Base-by-base conservation (phyloP, 1,139 yeast genomes). In the Chernovozyma aurita region DNA sequence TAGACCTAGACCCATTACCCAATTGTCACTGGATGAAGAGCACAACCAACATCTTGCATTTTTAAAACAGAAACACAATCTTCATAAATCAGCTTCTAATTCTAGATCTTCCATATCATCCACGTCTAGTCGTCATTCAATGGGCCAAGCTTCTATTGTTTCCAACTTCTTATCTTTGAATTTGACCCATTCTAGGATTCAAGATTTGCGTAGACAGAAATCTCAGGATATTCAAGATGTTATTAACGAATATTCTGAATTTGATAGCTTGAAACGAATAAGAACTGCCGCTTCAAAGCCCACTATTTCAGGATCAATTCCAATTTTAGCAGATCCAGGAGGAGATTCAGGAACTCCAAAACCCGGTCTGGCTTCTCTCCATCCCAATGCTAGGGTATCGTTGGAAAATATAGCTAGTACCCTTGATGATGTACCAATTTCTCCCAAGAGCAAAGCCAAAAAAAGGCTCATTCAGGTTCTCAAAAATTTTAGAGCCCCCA, bases 401-500 rank as follows among this genome's bases (percentile, higher is more conserved):
- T 11, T 17, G 15, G 30, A 15, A 7, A 6, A 14, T 6, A 16
- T 14, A 16, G 6, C 8, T 16, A 16, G 11, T 12, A 14, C 6
- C 8, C 28, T 26, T 16, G 17, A 11, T 12, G 18, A 28, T 6
- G 16, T 6, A 7, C 12, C 14, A n/a, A 14, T 21, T 8, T 18
- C 28, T 9, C 21, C 5, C 13, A 12, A n/a, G 16, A 6, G 17
- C n/a, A 24, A 22, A 25, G 21, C 24, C 12, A 31, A 31, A 5
- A 4, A 18, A 9, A 18, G 37, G 27, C 28, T 48, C 7, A 29
- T 37, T 15, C 39, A 46, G 28, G 40, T 56, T 22, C 43, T 69
- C 2, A 73, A 72, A 49, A 87, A 86, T 57, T 73, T 88, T 43
- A 50, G 70, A 30, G 71, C 94, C 13, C 94, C 95, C 0, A 80